Base-by-base conservation (phyloP, 352 stramenopile genomes). In the Phytophthora sojae region DNA sequence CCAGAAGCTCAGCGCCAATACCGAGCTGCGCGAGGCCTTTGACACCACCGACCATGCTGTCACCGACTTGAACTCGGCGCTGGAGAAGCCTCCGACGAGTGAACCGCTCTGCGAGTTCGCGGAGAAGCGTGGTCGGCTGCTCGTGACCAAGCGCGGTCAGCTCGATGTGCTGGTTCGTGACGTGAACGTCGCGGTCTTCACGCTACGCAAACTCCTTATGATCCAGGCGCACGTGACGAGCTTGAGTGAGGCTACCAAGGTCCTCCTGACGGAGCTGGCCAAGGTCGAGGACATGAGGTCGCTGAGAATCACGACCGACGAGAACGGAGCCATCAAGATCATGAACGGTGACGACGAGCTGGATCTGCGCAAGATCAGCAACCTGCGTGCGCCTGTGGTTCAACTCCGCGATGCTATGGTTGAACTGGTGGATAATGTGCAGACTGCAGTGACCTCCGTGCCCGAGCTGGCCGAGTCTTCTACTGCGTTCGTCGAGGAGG, bases 351-450 rank as follows among this genome's bases (percentile, higher is more conserved):
- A 87, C 50, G 57, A 80, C 12, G 71, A 83, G 50, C 70, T 89
- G 44, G 60, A 89, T 55, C 37, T 86, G n/a, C 78, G 75, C 19
- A 82, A 79, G 59, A 66, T 86, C 17, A 67, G 85, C 52, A 82
- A 83, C n/a, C 72, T 89, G 0, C 78, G 77, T 6, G 61, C 75
- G 32, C 81, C 79, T 2, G 79, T 73, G 7, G 49, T 51, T 8
- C 74, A 84, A 53, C 73, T 89, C n/a, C 76, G 79, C 4, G 81
- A 89, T 11, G 81, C 81, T 23, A 55, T 89, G 25, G 69, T 81
- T 6, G 81, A 86, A 15, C 58, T 89, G 15, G 47, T 89, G n/a
- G 79, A 89, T 7, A 89, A 89, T 59, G 67, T 87, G 1, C 26
- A 86, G 61, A 85, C 77, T 0, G 81, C 81, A 0, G 81, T 68